These are phyloP conservation scores for Flaveria robusta DNA, from an alignment of 129 eudicot species.

Conservation along the genomic window DNA sequence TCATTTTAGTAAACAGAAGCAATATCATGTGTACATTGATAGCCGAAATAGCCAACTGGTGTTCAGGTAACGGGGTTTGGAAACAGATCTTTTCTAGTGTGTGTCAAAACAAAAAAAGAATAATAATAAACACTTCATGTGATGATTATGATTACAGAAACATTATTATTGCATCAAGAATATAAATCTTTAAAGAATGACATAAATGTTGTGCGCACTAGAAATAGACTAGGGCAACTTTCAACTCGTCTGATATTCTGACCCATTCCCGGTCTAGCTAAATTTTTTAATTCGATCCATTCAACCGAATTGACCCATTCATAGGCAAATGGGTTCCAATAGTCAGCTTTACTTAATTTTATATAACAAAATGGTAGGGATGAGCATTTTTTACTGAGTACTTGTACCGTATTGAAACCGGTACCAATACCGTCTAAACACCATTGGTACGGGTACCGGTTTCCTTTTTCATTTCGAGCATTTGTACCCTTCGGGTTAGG, in stretches of 20 bases:
- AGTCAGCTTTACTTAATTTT: not conserved
- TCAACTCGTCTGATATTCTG: not conserved
- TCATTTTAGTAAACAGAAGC: constrained; percentile 26
- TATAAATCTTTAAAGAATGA: not conserved
- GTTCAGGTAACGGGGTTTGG: not conserved
- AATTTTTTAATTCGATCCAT: not conserved
- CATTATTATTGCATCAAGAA: not conserved
- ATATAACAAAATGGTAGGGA: constrained; percentile 4
- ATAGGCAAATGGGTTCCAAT: not conserved
- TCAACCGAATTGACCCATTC: constrained; percentile 5
- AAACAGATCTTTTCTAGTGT: not conserved
- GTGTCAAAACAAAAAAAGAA: not conserved
- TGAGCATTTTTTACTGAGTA: no score
- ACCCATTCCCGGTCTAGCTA: not conserved
- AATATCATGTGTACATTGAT: constrained; percentile 19
- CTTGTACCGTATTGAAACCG: no score
- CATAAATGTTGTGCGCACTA: constrained; percentile 5
- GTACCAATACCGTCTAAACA: no score
- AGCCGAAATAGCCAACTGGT: constrained; percentile 2
- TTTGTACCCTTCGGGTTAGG: no score
- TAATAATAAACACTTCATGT: not conserved
- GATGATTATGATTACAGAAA: constrained; percentile 3
- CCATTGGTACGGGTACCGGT: no score
- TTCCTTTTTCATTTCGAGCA: no score
- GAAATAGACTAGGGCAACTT: not conserved